A percentile compares a stretch with the other conserved stretches of the same genome.
Conservation (phyloP, 768 basidiomycete genomes). For the Kwoniella newhampshirensis region DNA sequence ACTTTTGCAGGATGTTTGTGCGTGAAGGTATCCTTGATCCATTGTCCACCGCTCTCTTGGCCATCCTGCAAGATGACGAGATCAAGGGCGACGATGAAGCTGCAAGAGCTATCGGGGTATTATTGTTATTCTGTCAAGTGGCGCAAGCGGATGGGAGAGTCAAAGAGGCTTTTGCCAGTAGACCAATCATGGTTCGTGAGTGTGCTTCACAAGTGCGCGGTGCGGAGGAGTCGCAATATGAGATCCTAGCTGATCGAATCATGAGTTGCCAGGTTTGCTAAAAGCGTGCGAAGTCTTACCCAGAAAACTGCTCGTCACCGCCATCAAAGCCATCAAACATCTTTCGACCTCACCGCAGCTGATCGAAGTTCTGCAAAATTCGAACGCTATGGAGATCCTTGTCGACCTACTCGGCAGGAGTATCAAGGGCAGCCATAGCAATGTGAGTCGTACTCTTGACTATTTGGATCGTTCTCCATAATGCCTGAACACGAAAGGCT, state of each 20-base stretch:
- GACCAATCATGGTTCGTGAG: conserved; percentile 86
- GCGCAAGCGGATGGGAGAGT: conserved; percentile 95
- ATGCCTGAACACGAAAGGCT: not conserved
- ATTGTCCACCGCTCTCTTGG: conserved; percentile 80
- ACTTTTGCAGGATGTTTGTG: conserved; percentile 98
- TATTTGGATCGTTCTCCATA: not conserved
- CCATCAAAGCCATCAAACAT: conserved; percentile 94
- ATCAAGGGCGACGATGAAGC: conserved; percentile 77
- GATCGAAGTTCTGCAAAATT: conserved; percentile 91
- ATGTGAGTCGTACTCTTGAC: conserved; percentile 59
- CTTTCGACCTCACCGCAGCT: conserved; percentile 88
- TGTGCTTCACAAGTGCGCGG: conserved; percentile 19
- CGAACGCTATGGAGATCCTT: conserved; percentile 90
- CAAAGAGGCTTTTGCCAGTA: conserved; percentile 82
- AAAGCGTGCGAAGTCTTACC: conserved; percentile 83
- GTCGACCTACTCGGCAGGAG: conserved; percentile 79
- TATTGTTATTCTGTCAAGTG: conserved; percentile 91
- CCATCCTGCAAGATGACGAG: conserved; percentile 67
- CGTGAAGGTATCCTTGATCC: conserved; percentile 93
- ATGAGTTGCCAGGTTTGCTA: conserved; percentile 70
- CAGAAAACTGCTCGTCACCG: conserved; percentile 79
- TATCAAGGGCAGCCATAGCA: conserved; percentile 71
- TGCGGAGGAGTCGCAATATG: not conserved
- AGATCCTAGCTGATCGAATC: too few relatives aligned
- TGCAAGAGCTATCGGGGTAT: conserved; percentile 83